Evolutionary conservation across 352 stramenopile species (phyloP).

Genomic region (Globisporangium emineosum): DNA sequence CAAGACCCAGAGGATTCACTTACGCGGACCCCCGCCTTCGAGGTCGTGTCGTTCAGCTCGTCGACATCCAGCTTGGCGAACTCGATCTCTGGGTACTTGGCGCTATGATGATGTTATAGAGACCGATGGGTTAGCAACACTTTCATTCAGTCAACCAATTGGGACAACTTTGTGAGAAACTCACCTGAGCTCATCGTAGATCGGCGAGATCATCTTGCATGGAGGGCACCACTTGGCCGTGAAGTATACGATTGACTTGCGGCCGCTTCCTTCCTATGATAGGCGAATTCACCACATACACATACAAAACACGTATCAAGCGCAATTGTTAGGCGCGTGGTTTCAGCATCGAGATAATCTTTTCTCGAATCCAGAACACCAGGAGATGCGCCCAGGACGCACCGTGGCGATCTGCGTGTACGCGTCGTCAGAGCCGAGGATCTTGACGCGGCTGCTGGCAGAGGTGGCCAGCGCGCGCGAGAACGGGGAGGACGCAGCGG

Average conservation of each 20-base stretch:
- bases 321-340: not conserved
- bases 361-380: not conserved
- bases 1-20: slow-evolving; percentile 15
- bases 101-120: too few relatives aligned
- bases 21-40: slow-evolving; percentile 79
- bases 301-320: slow-evolving; percentile 1
- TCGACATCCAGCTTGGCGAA: slow-evolving; percentile 88
- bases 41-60: slow-evolving; percentile 73
- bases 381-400: slow-evolving; percentile 10
- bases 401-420: slow-evolving; percentile 73
- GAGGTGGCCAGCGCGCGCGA: slow-evolving; percentile 32
- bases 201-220: slow-evolving; percentile 89
- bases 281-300: not conserved
- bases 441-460: slow-evolving; percentile 61
- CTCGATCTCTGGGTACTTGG: slow-evolving; percentile 60
- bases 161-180: not conserved
- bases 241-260: slow-evolving; percentile 88
- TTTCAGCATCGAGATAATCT: not conserved
- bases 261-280: slow-evolving; percentile 47
- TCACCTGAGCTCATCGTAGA: slow-evolving; percentile 85
- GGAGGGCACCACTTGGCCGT: slow-evolving; percentile 89
- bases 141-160: too few relatives aligned
- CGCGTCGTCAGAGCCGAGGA: slow-evolving; percentile 67
- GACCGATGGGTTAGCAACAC: too few relatives aligned
- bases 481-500: slow-evolving; percentile 19